These are phyloP conservation scores for Hymenoscyphus fructigenus DNA, from an alignment of 2,329 filamentous ascomycete species.

Conservation along the genomic window DNA sequence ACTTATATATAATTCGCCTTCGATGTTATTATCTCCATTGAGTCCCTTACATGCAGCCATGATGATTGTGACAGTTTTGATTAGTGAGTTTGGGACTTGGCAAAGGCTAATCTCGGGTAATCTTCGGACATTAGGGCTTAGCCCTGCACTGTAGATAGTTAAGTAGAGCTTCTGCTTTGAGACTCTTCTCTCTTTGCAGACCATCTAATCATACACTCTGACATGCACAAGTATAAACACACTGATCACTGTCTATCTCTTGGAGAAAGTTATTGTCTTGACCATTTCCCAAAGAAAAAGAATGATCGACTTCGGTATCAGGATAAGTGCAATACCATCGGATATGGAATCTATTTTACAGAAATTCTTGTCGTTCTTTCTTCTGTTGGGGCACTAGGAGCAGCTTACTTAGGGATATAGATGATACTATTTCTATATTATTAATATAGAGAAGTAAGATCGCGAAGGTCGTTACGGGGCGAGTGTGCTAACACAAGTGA, in stretches of 20 bases:
- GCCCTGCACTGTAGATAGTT: too few relatives aligned
- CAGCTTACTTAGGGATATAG: background rate
- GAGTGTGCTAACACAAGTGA: too few relatives aligned
- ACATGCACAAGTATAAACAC: background rate
- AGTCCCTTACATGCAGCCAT: too few relatives aligned
- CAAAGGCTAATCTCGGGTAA: too few relatives aligned
- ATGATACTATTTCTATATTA: background rate
- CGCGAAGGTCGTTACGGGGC: background rate
- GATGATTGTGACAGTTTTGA: too few relatives aligned
- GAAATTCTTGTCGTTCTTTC: background rate
- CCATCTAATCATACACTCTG: too few relatives aligned
- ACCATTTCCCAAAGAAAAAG: background rate
- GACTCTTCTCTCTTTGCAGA: too few relatives aligned
- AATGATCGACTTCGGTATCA: background rate
- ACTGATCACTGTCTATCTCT: background rate
- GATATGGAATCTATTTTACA: background rate
- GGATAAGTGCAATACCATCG: background rate
- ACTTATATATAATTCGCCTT: too few relatives aligned
- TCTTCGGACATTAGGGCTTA: too few relatives aligned
- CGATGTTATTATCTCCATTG: too few relatives aligned
- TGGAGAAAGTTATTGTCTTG: background rate
- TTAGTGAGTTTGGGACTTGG: too few relatives aligned
- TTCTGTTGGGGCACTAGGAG: background rate
- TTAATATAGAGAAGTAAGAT: background rate
- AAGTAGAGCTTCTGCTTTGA: too few relatives aligned